Evolutionary conservation across 2,329 filamentous ascomycete species (phyloP).

Genomic region (Exophiala mesophila): DNA sequence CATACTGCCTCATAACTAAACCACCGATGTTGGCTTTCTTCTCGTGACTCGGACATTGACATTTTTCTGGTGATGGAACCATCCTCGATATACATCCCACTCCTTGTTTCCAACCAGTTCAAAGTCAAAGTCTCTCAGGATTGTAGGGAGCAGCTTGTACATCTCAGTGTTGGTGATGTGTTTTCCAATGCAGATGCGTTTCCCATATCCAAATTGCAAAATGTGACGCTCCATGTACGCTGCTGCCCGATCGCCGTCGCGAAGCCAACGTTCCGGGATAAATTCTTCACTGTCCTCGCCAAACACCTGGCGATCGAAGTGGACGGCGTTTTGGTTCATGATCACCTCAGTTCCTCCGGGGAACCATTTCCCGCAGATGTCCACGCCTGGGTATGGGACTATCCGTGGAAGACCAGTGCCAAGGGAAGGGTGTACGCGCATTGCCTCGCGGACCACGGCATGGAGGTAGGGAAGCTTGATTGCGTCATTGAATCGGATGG

Average conservation of each 20-base stretch:
- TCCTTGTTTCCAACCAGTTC: slow-evolving; percentile 8
- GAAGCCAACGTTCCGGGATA: slow-evolving; percentile 46
- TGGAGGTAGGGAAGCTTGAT: slow-evolving; percentile 40
- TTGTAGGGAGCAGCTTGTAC: slow-evolving; percentile 25
- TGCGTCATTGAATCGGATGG: slow-evolving; percentile 19
- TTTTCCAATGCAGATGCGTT: slow-evolving; percentile 25
- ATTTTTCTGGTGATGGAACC: slow-evolving; percentile 18
- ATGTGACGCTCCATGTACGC: slow-evolving; percentile 21
- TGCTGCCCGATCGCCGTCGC: slow-evolving; percentile 12
- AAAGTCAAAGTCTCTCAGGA: slow-evolving; percentile 19
- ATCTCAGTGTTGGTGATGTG: slow-evolving; percentile 27
- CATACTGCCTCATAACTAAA: too few relatives aligned
- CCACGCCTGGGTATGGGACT: slow-evolving; percentile 40
- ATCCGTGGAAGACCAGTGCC: slow-evolving; percentile 48
- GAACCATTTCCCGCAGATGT: slow-evolving; percentile 32
- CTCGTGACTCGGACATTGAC: slow-evolving; percentile 14
- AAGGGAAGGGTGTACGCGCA: slow-evolving; percentile 48
- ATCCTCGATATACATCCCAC: slow-evolving; percentile 15
- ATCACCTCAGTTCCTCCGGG: slow-evolving; percentile 34
- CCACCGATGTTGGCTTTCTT: too few relatives aligned
- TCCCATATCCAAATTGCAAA: slow-evolving; percentile 21
- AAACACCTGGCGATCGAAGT: slow-evolving; percentile 40
- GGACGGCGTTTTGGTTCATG: slow-evolving; percentile 35
- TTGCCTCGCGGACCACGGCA: slow-evolving; percentile 49
- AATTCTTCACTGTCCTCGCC: slow-evolving; percentile 44